phyloP scores from a whole-genome alignment of 2,329 filamentous ascomycete genomes.

The Verticillium klebahnii region DNA sequence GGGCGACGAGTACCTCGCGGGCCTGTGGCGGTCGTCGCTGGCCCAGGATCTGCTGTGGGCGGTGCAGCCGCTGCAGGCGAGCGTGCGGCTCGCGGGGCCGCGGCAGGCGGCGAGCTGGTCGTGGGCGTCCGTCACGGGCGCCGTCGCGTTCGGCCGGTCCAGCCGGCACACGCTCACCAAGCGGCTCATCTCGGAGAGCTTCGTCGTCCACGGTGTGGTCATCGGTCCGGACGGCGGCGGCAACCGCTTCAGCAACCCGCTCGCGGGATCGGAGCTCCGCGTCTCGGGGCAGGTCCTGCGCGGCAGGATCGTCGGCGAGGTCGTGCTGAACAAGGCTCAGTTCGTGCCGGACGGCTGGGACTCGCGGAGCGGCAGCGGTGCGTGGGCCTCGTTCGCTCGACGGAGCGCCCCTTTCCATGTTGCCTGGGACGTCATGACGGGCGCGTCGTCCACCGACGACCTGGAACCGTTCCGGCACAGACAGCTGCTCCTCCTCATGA shows the following conservation, averaged over 20 bases:
- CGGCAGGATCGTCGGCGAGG: neutral
- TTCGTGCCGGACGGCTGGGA: neutral
- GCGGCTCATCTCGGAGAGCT: neutral
- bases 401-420: neutral
- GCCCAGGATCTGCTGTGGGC: neutral
- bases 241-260: neutral
- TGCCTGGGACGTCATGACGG: neutral
- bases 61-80: neutral
- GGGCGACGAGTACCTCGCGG: neutral
- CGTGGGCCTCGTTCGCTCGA: neutral
- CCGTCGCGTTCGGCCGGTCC: neutral
- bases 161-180: neutral
- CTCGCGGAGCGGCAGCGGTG: neutral
- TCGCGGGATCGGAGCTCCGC: neutral
- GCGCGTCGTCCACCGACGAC: neutral
- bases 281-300: neutral
- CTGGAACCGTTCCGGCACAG: neutral
- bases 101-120: slow-evolving; percentile 18
- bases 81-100: neutral
- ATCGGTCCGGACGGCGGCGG: neutral
- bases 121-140: neutral
- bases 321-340: neutral
- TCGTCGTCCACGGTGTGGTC: neutral
- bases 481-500: neutral
- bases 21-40: neutral